These are phyloP conservation scores for Samsoniella hepiali DNA, from an alignment of 2,329 filamentous ascomycete species.

Conservation along the genomic window DNA sequence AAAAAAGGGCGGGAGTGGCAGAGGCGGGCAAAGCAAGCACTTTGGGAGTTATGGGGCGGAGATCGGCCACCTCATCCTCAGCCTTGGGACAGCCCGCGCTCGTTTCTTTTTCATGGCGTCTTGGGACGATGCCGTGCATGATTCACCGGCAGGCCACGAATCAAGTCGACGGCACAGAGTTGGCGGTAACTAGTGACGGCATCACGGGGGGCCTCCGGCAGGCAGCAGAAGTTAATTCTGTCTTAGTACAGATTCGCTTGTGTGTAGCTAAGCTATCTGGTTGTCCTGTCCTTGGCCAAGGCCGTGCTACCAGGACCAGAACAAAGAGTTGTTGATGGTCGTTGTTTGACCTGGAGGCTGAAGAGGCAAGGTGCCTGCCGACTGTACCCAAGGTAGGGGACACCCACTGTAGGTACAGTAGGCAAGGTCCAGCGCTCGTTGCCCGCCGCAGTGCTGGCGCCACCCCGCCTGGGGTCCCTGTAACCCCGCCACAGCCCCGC, in stretches of 20 bases:
- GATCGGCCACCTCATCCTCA: constrained; percentile 1
- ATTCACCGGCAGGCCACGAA: not conserved
- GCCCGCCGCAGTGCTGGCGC: not conserved
- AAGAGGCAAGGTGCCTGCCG: not conserved
- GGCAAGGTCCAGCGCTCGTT: not conserved
- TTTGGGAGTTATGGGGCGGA: not conserved
- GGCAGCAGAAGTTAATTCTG: not conserved
- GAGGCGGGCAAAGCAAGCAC: not conserved
- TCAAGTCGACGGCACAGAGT: not conserved
- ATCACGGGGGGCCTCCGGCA: not conserved
- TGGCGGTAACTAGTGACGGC: not conserved
- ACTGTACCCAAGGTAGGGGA: too few species aligned
- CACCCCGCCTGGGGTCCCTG: not conserved
- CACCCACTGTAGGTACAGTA: too few species aligned
- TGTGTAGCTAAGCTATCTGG: too few species aligned
- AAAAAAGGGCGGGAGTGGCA: too few species aligned
- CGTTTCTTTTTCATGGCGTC: not conserved
- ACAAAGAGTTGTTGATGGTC: not conserved
- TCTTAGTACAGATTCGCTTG: too few species aligned
- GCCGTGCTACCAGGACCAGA: too few species aligned
- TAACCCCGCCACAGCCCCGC: constrained; percentile 13
- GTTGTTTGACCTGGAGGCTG: not conserved
- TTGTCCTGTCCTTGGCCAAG: too few species aligned
- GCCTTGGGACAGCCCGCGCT: not conserved
- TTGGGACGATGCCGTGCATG: not conserved